Conservation (phyloP, 2,329 filamentous ascomycete species). For the Orbilia blumenaviensis region DNA sequence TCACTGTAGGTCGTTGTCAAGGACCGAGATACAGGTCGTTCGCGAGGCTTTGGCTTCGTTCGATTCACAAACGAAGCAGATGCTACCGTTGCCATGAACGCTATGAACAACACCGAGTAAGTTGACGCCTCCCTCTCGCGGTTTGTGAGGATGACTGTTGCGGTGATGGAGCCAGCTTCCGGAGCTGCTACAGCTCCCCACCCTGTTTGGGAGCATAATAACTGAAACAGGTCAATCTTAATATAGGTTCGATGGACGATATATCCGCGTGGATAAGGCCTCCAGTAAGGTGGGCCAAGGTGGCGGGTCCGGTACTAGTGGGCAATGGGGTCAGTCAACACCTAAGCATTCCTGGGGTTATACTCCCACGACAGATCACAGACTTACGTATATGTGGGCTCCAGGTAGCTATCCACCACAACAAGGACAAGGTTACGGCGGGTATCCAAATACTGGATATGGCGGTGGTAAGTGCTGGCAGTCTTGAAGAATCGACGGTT, state of each 20-base stretch:
- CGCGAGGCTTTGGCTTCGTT: slow-evolving; percentile 96
- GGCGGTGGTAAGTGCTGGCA: slow-evolving; percentile 30
- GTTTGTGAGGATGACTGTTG: slow-evolving; percentile 22
- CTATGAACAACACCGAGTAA: slow-evolving; percentile 91
- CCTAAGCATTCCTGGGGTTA: slow-evolving; percentile 49
- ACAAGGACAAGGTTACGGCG: slow-evolving; percentile 41
- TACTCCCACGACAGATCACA: slow-evolving; percentile 48
- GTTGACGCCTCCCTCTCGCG: slow-evolving; percentile 59
- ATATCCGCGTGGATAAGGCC: slow-evolving; percentile 75
- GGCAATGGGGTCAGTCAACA: slow-evolving; percentile 52
- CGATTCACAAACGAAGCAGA: slow-evolving; percentile 80
- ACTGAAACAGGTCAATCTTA: slow-evolving; percentile 55
- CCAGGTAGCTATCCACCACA: slow-evolving; percentile 34
- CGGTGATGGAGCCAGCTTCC: slow-evolving; percentile 47
- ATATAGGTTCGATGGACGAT: slow-evolving; percentile 86
- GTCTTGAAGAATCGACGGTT: slow-evolving; percentile 21
- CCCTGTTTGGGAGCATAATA: slow-evolving; percentile 46
- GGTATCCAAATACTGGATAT: slow-evolving; percentile 25
- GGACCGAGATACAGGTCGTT: slow-evolving; percentile 94
- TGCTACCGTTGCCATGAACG: slow-evolving; percentile 72
- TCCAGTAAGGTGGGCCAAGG: slow-evolving; percentile 63
- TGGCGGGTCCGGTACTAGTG: slow-evolving; percentile 28
- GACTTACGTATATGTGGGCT: slow-evolving; percentile 51
- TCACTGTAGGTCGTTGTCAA: slow-evolving; percentile 85
- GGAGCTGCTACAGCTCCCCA: slow-evolving; percentile 52